Conservation (phyloP, 352 stramenopile genomes). For the Phytopythium sindhum region DNA sequence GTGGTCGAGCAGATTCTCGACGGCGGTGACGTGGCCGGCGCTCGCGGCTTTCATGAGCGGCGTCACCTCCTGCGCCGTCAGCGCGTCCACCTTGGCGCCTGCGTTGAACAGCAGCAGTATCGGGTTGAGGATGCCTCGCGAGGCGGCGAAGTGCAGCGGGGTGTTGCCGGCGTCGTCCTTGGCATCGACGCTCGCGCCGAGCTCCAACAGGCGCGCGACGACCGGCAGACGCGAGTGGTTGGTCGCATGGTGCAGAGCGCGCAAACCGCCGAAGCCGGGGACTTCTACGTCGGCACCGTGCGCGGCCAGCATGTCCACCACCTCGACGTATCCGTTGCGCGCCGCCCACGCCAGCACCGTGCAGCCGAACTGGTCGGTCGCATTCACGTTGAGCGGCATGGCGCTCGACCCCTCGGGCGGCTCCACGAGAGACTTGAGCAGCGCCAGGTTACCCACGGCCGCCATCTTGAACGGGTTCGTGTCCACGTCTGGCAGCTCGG, state of each 20-base stretch:
- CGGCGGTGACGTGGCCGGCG: slow-evolving; percentile 71
- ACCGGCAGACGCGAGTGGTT: slow-evolving; percentile 72
- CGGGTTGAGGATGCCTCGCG: slow-evolving; percentile 83
- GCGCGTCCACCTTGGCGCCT: slow-evolving; percentile 73
- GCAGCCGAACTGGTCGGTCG: slow-evolving; percentile 78
- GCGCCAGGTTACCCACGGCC: slow-evolving; percentile 66
- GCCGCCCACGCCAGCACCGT: slow-evolving; percentile 78
- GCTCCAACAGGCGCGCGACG: slow-evolving; percentile 64
- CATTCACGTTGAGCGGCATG: slow-evolving; percentile 66
- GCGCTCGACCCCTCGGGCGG: slow-evolving; percentile 33
- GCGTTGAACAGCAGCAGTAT: slow-evolving; percentile 71
- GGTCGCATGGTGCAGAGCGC: slow-evolving; percentile 79
- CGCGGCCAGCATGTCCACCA: slow-evolving; percentile 68
- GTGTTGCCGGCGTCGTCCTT: slow-evolving; percentile 87
- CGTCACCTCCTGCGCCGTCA: slow-evolving; percentile 75
- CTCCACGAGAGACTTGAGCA: slow-evolving; percentile 70
- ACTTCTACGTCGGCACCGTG: slow-evolving; percentile 70
- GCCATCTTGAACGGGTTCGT: slow-evolving; percentile 87
- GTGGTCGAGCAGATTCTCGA: slow-evolving; percentile 87
- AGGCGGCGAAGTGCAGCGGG: slow-evolving; percentile 77
- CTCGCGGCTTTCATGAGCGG: slow-evolving; percentile 85
- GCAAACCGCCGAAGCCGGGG: slow-evolving; percentile 74
- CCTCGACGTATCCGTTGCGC: slow-evolving; percentile 81
- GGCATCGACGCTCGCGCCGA: slow-evolving; percentile 68
- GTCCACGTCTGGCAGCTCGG: slow-evolving; percentile 76